phyloP scores from a whole-genome alignment of 2,329 filamentous ascomycete genomes.

The Sarocladium oryzae region DNA sequence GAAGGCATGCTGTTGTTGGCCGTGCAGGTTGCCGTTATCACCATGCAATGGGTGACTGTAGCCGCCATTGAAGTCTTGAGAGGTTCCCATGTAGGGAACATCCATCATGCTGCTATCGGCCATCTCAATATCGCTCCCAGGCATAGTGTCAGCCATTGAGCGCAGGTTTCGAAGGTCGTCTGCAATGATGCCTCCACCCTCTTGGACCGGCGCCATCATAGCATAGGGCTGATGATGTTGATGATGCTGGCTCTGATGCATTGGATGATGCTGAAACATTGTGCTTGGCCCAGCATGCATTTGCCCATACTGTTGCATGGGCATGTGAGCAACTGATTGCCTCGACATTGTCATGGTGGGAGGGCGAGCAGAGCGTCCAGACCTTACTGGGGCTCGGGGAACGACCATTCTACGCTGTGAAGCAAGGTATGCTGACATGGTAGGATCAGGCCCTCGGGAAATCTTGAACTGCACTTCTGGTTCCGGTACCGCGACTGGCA shows the following conservation, averaged over 20 bases:
- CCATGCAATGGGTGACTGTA: conserved; percentile 1
- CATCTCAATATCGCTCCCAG: conserved; percentile 27
- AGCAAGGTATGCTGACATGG: conserved; percentile 27
- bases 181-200: conserved; percentile 28
- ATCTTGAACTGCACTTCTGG: conserved; percentile 28
- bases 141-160: conserved; percentile 24
- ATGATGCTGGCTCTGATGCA: conserved; percentile 17
- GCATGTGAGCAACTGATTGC: conserved; percentile 13
- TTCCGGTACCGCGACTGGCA: background rate
- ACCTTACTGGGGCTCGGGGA: conserved; percentile 21
- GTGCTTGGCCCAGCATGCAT: conserved; percentile 15
- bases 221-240: conserved; percentile 1
- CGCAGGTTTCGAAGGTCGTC: conserved; percentile 30
- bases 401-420: conserved; percentile 26
- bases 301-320: conserved; percentile 16
- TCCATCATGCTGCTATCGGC: conserved; percentile 26
- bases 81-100: conserved; percentile 15
- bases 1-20: conserved; percentile 5
- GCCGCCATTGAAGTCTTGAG: background rate
- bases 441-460: conserved; percentile 24
- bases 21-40: background rate
- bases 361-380: conserved; percentile 24
- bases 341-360: conserved; percentile 12
- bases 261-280: conserved; percentile 13
- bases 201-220: conserved; percentile 21